Conservation (phyloP, 805 yeast genomes). For the Isabelozyma gotoi region DNA sequence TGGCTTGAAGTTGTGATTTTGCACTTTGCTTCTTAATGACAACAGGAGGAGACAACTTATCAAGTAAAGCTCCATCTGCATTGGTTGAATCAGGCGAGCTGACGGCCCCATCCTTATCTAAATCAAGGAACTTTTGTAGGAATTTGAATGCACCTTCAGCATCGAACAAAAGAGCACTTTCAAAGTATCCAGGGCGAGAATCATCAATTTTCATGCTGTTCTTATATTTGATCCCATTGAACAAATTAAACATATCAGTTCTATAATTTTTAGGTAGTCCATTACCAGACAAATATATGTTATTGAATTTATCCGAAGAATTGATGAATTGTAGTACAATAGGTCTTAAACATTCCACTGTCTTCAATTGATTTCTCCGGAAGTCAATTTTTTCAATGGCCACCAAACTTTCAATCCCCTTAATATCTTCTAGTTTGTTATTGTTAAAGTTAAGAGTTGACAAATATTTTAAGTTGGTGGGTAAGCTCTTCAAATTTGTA, state of each 20-base stretch:
- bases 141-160: slow-evolving; percentile 45
- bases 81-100: neutral
- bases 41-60: neutral
- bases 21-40: neutral
- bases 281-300: slow-evolving; percentile 44
- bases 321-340: slow-evolving; percentile 33
- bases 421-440: slow-evolving; percentile 42
- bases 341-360: slow-evolving; percentile 33
- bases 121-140: slow-evolving; percentile 36
- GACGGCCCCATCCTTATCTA: neutral
- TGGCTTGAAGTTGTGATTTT: neutral
- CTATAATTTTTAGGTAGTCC: slow-evolving; percentile 47
- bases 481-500: slow-evolving; percentile 31
- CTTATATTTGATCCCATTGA: slow-evolving; percentile 51
- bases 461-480: slow-evolving; percentile 31
- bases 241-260: slow-evolving; percentile 53
- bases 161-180: slow-evolving; percentile 53
- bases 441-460: slow-evolving; percentile 52
- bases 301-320: slow-evolving; percentile 32
- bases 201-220: slow-evolving; percentile 55
- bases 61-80: neutral
- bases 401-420: slow-evolving; percentile 44
- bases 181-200: slow-evolving; percentile 61
- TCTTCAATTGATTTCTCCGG: slow-evolving; percentile 44
- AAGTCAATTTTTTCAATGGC: slow-evolving; percentile 53